These are phyloP conservation scores for Trichoderma sp. DNA, from an alignment of 2,329 filamentous ascomycete species.

Conservation along the genomic window DNA sequence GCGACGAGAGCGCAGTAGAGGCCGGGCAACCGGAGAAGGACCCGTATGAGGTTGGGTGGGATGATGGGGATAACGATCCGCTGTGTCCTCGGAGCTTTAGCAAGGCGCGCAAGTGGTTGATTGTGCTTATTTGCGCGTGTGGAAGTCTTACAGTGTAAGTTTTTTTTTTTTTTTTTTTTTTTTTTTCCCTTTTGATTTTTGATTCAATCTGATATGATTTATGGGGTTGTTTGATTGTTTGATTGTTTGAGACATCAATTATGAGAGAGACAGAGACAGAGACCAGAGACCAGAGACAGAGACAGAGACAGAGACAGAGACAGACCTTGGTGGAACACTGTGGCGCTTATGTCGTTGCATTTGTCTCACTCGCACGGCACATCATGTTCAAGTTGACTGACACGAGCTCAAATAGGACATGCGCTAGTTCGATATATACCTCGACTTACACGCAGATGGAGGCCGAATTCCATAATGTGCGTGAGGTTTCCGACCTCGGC, in stretches of 20 bases:
- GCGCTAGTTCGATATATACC: slow-evolving; percentile 84
- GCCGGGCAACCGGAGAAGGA: slow-evolving; percentile 35
- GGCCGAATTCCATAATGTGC: slow-evolving; percentile 67
- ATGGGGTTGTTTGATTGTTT: not conserved
- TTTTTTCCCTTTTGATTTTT: too few relatives aligned
- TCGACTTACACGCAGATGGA: slow-evolving; percentile 76
- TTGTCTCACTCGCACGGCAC: not conserved
- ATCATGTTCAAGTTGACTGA: not conserved
- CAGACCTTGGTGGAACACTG: not conserved
- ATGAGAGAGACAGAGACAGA: too few relatives aligned
- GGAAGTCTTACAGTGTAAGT: slow-evolving; percentile 82
- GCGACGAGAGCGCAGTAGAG: not conserved
- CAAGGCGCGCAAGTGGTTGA: slow-evolving; percentile 69
- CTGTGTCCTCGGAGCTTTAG: slow-evolving; percentile 69
- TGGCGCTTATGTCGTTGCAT: not conserved
- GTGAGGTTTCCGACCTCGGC: slow-evolving; percentile 73
- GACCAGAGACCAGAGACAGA: not conserved
- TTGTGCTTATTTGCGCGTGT: slow-evolving; percentile 69
- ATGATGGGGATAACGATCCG: slow-evolving; percentile 61
- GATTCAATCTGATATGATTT: not conserved
- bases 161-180: too few relatives aligned
- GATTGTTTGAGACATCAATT: not conserved
- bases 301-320: not conserved
- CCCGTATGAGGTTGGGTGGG: slow-evolving; percentile 59
- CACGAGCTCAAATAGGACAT: slow-evolving; percentile 55